Conservation (phyloP, 768 basidiomycete species). For the Gloeostereum incarnatum region DNA sequence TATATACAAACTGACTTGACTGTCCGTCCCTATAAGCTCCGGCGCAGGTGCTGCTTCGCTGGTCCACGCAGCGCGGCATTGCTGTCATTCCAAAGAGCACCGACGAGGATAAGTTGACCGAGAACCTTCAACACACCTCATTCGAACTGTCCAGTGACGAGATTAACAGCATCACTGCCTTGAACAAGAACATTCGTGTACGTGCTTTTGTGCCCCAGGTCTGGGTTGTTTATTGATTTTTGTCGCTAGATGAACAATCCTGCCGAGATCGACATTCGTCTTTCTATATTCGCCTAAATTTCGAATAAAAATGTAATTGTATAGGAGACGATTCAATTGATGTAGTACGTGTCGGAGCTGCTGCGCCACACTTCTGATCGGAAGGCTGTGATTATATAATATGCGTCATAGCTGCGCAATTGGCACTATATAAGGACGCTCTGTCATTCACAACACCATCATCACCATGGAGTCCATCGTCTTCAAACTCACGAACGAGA, state of each 20-base stretch:
- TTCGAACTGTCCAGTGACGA: constrained; percentile 43
- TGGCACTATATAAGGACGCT: background rate
- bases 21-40: constrained; percentile 24
- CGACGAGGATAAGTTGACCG: constrained; percentile 28
- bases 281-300: constrained; percentile 53
- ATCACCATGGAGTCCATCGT: constrained; percentile 42
- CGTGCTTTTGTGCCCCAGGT: constrained; percentile 13
- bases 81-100: constrained; percentile 73
- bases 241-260: constrained; percentile 58
- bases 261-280: constrained; percentile 49
- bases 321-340: background rate
- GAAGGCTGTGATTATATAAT: background rate
- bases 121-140: constrained; percentile 43
- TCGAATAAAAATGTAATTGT: background rate
- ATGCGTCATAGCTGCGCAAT: background rate
- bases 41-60: constrained; percentile 69
- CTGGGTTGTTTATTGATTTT: constrained; percentile 6
- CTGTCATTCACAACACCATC: background rate
- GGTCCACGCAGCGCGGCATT: constrained; percentile 69
- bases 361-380: background rate
- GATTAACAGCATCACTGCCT: constrained; percentile 30
- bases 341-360: no score
- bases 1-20: constrained; percentile 1
- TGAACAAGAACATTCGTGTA: constrained; percentile 57
- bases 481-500: constrained; percentile 60